These are phyloP conservation scores for Cryptococcus hybrid DNA, from an alignment of 1,284 basidiomycete genomes.

Conservation along the genomic window DNA sequence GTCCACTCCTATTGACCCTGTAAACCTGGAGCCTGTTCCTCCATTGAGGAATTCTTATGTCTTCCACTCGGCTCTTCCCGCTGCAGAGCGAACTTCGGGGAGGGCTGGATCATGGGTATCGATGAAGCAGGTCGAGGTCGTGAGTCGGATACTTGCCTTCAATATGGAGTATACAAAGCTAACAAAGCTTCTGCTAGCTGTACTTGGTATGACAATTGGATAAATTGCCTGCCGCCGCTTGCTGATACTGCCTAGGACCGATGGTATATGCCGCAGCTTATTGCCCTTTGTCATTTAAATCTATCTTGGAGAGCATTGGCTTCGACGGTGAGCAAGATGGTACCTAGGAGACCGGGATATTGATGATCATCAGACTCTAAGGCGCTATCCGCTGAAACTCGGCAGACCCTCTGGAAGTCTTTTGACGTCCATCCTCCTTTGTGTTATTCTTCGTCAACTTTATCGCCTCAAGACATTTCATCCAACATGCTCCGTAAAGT, in stretches of 20 bases:
- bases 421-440: slow-evolving; percentile 32
- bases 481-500: slow-evolving; percentile 82
- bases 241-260: slow-evolving; percentile 55
- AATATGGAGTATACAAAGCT: no score
- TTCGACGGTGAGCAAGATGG: slow-evolving; percentile 63
- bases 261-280: slow-evolving; percentile 95
- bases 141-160: slow-evolving; percentile 18
- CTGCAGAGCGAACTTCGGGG: slow-evolving; percentile 54
- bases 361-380: slow-evolving; percentile 67
- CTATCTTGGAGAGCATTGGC: slow-evolving; percentile 72
- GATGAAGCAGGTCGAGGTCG: slow-evolving; percentile 95
- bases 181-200: slow-evolving; percentile 51
- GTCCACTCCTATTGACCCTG: slow-evolving; percentile 35
- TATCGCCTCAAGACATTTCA: slow-evolving; percentile 80
- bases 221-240: background rate
- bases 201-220: slow-evolving; percentile 59
- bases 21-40: slow-evolving; percentile 56
- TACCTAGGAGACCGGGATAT: background rate
- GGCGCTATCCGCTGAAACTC: slow-evolving; percentile 71
- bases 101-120: slow-evolving; percentile 76
- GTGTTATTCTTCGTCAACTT: slow-evolving; percentile 53
- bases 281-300: slow-evolving; percentile 76
- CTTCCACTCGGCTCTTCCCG: slow-evolving; percentile 75
- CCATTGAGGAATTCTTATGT: slow-evolving; percentile 72
- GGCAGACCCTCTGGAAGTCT: slow-evolving; percentile 53